phyloP scores from a whole-genome alignment of 768 basidiomycete species.

The Mycena alexandri region DNA sequence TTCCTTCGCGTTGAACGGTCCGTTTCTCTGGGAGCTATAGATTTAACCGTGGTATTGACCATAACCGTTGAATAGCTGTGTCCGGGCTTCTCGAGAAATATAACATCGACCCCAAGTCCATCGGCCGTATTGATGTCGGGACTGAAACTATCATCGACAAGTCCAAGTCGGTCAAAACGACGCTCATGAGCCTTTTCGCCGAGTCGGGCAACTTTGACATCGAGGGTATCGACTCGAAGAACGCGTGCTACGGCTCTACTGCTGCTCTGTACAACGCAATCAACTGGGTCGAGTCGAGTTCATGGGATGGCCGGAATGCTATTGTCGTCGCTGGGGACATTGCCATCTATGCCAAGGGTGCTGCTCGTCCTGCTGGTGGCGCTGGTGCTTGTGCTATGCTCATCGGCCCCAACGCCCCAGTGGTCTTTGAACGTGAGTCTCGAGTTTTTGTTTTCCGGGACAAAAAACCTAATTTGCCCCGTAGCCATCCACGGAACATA shows the following conservation, averaged over 20 bases:
- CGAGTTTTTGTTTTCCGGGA: not conserved
- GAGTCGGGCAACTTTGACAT: conserved; percentile 95
- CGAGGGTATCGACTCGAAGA: conserved; percentile 98
- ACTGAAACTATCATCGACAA: conserved; percentile 99
- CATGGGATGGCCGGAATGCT: conserved; percentile 98
- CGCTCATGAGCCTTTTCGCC: conserved; percentile 97
- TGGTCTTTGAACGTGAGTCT: conserved; percentile 92
- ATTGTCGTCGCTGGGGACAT: conserved; percentile 98
- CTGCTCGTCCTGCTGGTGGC: conserved; percentile 94
- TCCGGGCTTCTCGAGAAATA: conserved; percentile 91
- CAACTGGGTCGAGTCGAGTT: conserved; percentile 97
- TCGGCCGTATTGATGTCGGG: conserved; percentile 97
- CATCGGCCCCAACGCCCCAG: conserved; percentile 94
- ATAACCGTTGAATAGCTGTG: conserved; percentile 68
- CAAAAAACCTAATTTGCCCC: not conserved
- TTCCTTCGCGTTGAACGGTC: conserved; percentile 95
- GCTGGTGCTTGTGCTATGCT: conserved; percentile 96
- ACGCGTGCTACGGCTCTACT: conserved; percentile 99
- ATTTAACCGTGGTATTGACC: conserved; percentile 10
- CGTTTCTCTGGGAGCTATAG: conserved; percentile 37
- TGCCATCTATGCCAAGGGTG: conserved; percentile 97
- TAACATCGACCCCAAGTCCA: conserved; percentile 94
- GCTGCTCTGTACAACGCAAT: conserved; percentile 98
- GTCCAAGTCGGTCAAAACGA: conserved; percentile 98
- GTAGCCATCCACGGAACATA: conserved; percentile 94